Evolutionary conservation across 495 filamentous ascomycete genomes (phyloP).

Genomic region (Penicillium odoratum): DNA sequence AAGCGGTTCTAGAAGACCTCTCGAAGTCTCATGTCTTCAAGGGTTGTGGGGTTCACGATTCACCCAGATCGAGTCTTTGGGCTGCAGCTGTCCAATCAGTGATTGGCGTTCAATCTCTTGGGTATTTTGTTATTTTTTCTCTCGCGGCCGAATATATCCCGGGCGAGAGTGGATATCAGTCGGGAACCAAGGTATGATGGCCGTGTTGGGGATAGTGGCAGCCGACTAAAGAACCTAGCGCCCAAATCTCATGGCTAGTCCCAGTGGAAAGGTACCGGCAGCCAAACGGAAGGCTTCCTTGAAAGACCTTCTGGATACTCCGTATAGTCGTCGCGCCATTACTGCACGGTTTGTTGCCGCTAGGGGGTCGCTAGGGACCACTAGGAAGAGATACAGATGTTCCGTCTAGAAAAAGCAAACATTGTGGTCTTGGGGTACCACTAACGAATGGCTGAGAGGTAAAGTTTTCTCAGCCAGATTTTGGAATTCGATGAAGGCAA

Average conservation of each 20-base stretch:
- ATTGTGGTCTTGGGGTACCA: background rate
- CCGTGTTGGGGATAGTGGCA: background rate
- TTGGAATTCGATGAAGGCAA: background rate
- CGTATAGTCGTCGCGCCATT: background rate
- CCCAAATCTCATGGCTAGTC: background rate
- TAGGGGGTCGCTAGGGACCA: background rate
- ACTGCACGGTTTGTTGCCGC: too few species aligned
- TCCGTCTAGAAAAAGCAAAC: background rate
- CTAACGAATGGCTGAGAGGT: background rate
- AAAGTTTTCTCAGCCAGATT: background rate
- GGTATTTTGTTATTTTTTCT: background rate
- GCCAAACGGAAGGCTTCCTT: conserved; percentile 4
- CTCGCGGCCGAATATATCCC: background rate
- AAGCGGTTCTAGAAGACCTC: conserved; percentile 25
- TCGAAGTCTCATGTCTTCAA: background rate
- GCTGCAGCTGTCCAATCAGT: background rate
- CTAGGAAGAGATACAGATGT: background rate
- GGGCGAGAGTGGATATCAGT: background rate
- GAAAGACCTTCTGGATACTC: background rate
- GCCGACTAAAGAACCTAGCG: background rate
- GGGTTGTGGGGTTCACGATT: conserved; percentile 3
- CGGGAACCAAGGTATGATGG: background rate
- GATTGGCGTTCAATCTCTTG: background rate
- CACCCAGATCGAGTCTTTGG: background rate
- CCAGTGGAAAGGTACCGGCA: background rate